Evolutionary conservation across 768 basidiomycete species (phyloP), one percentile per base, ranked within the genome.

Genomic region (Gyrodon lividus): DNA sequence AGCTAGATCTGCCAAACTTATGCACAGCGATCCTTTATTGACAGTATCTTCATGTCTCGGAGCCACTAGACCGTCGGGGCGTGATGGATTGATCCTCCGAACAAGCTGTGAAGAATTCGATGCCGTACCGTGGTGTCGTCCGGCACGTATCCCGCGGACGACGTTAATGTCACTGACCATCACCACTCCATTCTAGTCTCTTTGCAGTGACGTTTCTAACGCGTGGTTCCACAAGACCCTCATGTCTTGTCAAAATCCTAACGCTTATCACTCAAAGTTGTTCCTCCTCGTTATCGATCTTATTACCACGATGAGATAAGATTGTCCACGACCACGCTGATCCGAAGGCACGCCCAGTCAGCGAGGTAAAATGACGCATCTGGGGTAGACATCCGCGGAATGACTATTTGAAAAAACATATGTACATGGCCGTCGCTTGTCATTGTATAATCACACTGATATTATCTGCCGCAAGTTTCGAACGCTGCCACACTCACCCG

Each of bases 331-430:
- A 51, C 48, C 26, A 45, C 38, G 31, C 49, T 67, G 67, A 67
- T 67, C 67, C 66, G 67, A 56, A 41, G 9, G n/a, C 41, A 50
- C 20, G 38, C 48, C 56, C 40, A 48, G 33, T 49, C 45, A 50
- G 43, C 30, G 51, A 26, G 34, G 16, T 10, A 16, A 37, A 14
- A 67, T 67, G 67, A 69, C 67, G 65, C 65, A 69, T 47, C 56
- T 46, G 65, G 65, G 64, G 65, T 57, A 37, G 24, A n/a, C 30
- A 52, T 19, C 42, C 44, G 46, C 49, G 43, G 49, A 43, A 40
- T 33, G 23, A 35, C 17, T 35, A 45, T 22, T 33, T 13, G 26
- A 51, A 37, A 43, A 22, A 37, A 43, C 35, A 34, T 34, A 38
- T 31, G 38, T 47, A 37, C 33, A 43, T 46, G 16, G 24, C 41